Conservation (phyloP, 768 basidiomycete species). For the Termitomyces sp. region DNA sequence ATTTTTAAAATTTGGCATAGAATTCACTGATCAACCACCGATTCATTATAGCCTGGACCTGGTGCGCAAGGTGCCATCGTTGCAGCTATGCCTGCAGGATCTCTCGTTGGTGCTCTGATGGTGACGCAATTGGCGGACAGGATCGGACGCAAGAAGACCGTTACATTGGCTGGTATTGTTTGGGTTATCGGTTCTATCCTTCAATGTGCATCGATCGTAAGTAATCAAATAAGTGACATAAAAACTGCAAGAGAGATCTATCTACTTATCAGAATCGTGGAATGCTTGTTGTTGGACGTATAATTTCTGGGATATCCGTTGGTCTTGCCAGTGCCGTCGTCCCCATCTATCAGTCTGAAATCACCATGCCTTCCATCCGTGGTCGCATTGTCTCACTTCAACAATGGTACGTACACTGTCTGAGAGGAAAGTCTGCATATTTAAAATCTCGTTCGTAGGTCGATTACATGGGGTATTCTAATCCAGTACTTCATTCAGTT, state of each 20-base stretch:
- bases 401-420: slow-evolving; percentile 43
- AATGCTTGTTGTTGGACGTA: slow-evolving; percentile 70
- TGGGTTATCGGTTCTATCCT: slow-evolving; percentile 71
- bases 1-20: too few species aligned
- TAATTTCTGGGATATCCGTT: slow-evolving; percentile 64
- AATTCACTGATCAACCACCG: neutral
- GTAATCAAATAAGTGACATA: slow-evolving; percentile 5
- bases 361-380: slow-evolving; percentile 65
- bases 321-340: slow-evolving; percentile 63
- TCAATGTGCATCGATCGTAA: slow-evolving; percentile 54
- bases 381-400: slow-evolving; percentile 73
- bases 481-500: slow-evolving; percentile 74
- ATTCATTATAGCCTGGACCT: slow-evolving; percentile 34
- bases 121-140: slow-evolving; percentile 60
- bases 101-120: slow-evolving; percentile 57
- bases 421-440: neutral
- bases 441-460: slow-evolving; percentile 19
- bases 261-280: slow-evolving; percentile 45
- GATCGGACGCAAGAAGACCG: slow-evolving; percentile 58
- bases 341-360: slow-evolving; percentile 72
- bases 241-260: too few species aligned
- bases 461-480: slow-evolving; percentile 75
- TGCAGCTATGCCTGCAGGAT: slow-evolving; percentile 76
- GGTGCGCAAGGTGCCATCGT: slow-evolving; percentile 67
- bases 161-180: slow-evolving; percentile 61